Evolutionary conservation across 345 rosid genomes (phyloP).

Genomic region (Corchorus olitorius): DNA sequence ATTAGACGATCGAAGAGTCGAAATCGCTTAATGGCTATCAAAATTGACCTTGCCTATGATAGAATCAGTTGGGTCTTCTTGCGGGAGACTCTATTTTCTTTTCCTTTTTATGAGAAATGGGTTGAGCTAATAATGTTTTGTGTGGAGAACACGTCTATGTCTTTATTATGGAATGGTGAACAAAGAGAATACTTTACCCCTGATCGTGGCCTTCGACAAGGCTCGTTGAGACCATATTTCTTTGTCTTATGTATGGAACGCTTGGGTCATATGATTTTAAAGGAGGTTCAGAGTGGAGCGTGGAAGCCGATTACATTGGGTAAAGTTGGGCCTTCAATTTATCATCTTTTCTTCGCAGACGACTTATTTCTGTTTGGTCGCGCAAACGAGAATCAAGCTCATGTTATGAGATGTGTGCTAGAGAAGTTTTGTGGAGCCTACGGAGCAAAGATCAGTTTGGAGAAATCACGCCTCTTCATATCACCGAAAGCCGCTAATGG

Average conservation of each 20-base stretch:
- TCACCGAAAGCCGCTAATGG: too few species aligned
- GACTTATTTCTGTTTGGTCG: not conserved
- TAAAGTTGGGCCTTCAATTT: not conserved
- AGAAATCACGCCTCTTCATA: not conserved
- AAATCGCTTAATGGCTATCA: not conserved
- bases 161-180: not conserved
- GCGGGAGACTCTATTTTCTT: too few species aligned
- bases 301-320: not conserved
- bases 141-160: not conserved
- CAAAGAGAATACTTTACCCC: not conserved
- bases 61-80: not conserved
- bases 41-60: not conserved
- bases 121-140: not conserved
- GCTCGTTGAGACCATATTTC: not conserved
- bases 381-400: not conserved
- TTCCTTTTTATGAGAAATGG: not conserved
- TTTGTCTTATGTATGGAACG: not conserved
- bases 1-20: not conserved
- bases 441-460: not conserved
- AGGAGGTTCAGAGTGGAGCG: not conserved
- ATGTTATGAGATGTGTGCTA: too few species aligned
- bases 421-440: not conserved
- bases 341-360: not conserved
- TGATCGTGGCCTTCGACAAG: not conserved
- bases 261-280: not conserved